These are phyloP conservation scores for Beta macrorhiza DNA, from an alignment of 179 eudicot species.

Conservation along the genomic window DNA sequence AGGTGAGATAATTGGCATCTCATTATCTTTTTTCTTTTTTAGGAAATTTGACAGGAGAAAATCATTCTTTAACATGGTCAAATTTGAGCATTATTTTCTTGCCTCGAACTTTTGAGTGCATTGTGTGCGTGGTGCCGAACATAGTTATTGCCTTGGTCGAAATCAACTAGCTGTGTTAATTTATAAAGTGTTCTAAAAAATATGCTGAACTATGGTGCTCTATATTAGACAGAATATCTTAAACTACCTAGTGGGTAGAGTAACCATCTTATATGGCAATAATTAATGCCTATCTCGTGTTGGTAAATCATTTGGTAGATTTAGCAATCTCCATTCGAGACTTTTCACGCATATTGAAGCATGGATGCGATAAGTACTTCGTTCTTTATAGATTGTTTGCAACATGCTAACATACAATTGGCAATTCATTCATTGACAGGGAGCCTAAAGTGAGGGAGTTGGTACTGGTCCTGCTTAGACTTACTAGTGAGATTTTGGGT, in stretches of 20 bases:
- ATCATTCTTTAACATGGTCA: background rate
- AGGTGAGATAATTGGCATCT: conserved; percentile 48
- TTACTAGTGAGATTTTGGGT: conserved; percentile 58
- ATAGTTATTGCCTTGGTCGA: background rate
- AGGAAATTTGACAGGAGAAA: background rate
- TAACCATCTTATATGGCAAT: too few species aligned
- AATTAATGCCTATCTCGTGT: too few species aligned
- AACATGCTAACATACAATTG: conserved; percentile 14
- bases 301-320: too few species aligned
- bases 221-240: too few species aligned
- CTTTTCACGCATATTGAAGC: background rate
- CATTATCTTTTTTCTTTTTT: background rate
- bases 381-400: background rate
- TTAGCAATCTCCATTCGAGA: too few species aligned
- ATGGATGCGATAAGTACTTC: background rate
- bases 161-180: background rate
- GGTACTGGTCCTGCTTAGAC: conserved; percentile 70
- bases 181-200: background rate
- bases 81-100: background rate
- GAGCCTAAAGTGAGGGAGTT: conserved; percentile 77
- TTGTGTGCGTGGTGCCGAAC: background rate
- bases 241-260: too few species aligned
- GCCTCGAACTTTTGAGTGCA: background rate
- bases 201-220: too few species aligned
- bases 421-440: conserved; percentile 46